Base-by-base conservation (phyloP, 805 yeast species). In the Brettanomyces anomalus region DNA sequence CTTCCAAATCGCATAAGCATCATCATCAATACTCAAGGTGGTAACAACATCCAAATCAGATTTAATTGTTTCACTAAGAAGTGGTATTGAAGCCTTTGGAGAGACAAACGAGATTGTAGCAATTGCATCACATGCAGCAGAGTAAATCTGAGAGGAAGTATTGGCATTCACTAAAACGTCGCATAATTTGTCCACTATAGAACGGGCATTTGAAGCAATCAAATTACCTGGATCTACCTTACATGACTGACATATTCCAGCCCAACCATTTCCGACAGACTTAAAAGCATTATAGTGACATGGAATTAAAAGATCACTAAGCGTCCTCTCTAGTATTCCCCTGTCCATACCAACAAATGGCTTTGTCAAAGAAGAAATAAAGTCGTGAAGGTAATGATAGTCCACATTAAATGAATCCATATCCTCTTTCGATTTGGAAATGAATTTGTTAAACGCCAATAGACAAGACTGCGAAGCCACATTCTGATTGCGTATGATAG, bases 161-260 rank as follows among this genome's bases (percentile, higher is more conserved):
- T 42, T 47, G 14, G 48, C 34, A 4, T 54, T 49, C 14, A 39
- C 16, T 6, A 61, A 39, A 13, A 43, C 40, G 0, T 21, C 19
- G 3, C 53, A 45, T 43, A 46, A 42, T 3, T 55, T 54, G 2
- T 49, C 51, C 16, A 68, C 52, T 21, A 64, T 53, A n/a, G 37
- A 43, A 2, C 40, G 48, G 3, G 66, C 45, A 35, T 60, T 33
- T 3, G 45, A 43, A 0, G 49, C 30, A 3, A 82, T 74, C 28
- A 86, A 57, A 1, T 52, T 49, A 14, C 83, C 83, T 3, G 96
- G 85, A 56, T 89, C 94, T 26, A 72, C 52, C 2, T 62, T 55
- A 6, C 83, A 72, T 37, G 74, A 66, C 52, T 81, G 74, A 32
- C 79, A 79, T 35, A 87, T 61, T 0, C 84, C 84, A 30, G 87